Evolutionary conservation across 208 protist species (phyloP), one percentile per base, ranked within the genome.

Genomic region (Wallacemonas rigidus): DNA sequence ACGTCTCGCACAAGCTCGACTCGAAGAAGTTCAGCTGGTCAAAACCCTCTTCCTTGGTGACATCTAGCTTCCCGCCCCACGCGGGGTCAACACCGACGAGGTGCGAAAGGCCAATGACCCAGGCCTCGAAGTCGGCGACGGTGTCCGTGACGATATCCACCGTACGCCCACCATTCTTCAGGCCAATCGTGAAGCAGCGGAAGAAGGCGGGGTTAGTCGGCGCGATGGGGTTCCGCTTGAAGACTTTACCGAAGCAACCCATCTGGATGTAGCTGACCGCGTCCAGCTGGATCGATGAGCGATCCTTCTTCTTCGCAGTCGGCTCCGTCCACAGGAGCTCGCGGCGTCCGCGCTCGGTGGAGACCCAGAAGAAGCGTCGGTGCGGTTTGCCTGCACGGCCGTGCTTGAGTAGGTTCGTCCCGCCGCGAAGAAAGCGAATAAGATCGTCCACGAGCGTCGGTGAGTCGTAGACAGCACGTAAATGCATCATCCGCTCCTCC

Each of bases 241-340:
- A 98, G 11, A 98, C 93, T 62, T 97, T 97, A 55, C 88, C 89
- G 70, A 95, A 97, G 75, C 85, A 88, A n/a, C 95, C 95, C 0
- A 97, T 74, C 72, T 94, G 85, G 44, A 98, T 89, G 82, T 81
- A 94, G 72, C 83, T 88, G 38, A 98, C 92, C 15, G 91, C 76
- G 40, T 73, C 58, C 1, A 98, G 77, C 9, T 86, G 45, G 64
- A 98, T 86, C 67, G 73, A 82, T 14, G 89, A 87, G 61, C 82
- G 81, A 14, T 92, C 77, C 51, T 76, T 76, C 9, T 72, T 74
- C 47, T 84, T 86, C 5, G 57, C 43, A 17, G 86, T 67, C 2
- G 88, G 91, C 39, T 88, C 89, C 55, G 75, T 87, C 91, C 92
- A 98, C 12, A 93, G 72, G 40, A 98, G 79, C 72, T 93, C 83